These are phyloP conservation scores for Stramenopiles sp. DNA, from an alignment of 352 stramenopile species.

Conservation along the genomic window DNA sequence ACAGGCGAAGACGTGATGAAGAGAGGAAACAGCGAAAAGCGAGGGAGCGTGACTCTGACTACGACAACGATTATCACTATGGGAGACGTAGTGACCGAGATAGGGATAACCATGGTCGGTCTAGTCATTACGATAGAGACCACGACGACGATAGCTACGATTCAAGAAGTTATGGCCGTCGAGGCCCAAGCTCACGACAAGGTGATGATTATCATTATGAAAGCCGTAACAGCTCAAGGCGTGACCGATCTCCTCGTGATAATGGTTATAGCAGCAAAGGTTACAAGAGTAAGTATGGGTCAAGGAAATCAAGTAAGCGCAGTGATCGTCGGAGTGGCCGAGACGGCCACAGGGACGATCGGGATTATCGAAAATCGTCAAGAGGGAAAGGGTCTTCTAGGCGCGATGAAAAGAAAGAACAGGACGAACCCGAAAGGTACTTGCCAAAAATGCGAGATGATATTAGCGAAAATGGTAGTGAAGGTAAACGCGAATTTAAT, in stretches of 20 bases:
- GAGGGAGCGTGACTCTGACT: not conserved
- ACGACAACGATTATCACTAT: not conserved
- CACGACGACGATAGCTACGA: not conserved
- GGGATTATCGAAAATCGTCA: not conserved
- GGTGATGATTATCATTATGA: conserved; percentile 11
- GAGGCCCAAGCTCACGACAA: not conserved
- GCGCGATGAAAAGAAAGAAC: conserved; percentile 5
- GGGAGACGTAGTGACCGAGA: not conserved
- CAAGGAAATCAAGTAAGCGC: not conserved
- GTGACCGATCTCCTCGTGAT: conserved; percentile 5
- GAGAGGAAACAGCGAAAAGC: conserved; percentile 3
- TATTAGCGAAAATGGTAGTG: not conserved
- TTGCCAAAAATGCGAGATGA: not conserved
- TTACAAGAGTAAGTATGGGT: not conserved
- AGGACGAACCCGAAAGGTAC: not conserved
- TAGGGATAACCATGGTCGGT: not conserved
- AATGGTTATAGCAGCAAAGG: not conserved
- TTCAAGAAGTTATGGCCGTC: not conserved
- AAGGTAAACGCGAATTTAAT: conserved; percentile 5
- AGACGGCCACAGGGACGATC: not conserved
- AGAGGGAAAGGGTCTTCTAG: not conserved
- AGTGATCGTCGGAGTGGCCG: not conserved
- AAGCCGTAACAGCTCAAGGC: not conserved
- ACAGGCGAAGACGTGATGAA: not conserved
- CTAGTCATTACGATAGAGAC: not conserved